A percentile compares a stretch with the other conserved stretches of the same genome.
Evolutionary conservation across 331 rosid genomes (phyloP).

Genomic region (Quercus lobata): DNA sequence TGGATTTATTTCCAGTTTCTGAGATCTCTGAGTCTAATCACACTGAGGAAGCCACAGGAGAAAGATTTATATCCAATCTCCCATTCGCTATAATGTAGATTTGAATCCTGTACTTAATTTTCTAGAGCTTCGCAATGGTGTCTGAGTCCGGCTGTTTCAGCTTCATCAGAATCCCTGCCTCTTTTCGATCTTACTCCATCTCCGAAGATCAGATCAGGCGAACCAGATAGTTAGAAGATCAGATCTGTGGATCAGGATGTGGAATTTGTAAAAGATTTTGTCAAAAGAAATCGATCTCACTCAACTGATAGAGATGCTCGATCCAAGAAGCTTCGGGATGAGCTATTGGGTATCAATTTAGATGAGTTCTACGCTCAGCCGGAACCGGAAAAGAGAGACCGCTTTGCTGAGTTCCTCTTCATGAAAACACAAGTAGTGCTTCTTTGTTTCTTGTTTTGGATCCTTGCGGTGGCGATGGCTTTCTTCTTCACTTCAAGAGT

Average conservation of each 20-base stretch:
- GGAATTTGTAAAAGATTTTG: slow-evolving; percentile 28
- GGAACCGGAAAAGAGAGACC: slow-evolving; percentile 27
- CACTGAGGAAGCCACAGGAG: no score
- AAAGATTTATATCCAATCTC: no score
- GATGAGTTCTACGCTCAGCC: slow-evolving; percentile 26
- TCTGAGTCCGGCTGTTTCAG: slow-evolving; percentile 25
- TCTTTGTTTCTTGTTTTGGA: slow-evolving; percentile 38
- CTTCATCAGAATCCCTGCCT: slow-evolving; percentile 14
- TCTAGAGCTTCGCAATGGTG: slow-evolving; percentile 20
- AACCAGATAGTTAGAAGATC: neutral
- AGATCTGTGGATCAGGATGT: slow-evolving; percentile 24
- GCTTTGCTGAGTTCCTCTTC: slow-evolving; percentile 16
- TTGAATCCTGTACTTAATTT: slow-evolving; percentile 3
- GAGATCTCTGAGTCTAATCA: no score
- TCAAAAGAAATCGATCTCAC: slow-evolving; percentile 27
- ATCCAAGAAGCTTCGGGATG: slow-evolving; percentile 50
- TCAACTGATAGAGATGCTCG: slow-evolving; percentile 31
- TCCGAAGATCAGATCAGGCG: neutral
- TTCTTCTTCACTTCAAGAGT: slow-evolving; percentile 30
- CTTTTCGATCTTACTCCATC: slow-evolving; percentile 31
- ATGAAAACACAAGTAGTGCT: slow-evolving; percentile 29
- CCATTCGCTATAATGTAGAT: no score
- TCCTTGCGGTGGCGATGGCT: slow-evolving; percentile 8
- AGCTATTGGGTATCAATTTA: slow-evolving; percentile 36
- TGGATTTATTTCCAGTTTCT: no score